Evolutionary conservation across 192 early-diverging fungal genomes (phyloP), one percentile per base, ranked within the genome.

Genomic region (Mortierella hygrophila): DNA sequence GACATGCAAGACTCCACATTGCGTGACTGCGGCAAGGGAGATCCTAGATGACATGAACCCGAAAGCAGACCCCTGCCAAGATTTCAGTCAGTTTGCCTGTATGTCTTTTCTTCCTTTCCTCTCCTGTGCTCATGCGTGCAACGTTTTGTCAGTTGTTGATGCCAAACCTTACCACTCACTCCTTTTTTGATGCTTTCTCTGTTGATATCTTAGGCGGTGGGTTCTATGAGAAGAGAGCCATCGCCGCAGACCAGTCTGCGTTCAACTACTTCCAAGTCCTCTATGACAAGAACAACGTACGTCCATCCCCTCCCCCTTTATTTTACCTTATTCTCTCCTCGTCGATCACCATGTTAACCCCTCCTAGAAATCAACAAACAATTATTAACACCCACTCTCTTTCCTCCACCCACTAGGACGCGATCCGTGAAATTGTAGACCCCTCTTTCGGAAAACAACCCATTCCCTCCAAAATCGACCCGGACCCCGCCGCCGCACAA

Each of bases 21-120:
- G 94, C 82, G 77, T 90, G 4, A 38, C 83, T 0, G 83, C 88
- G 6, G 91, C 93, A 10, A 78, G 77, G 16, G 41, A 76, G 6
- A 91, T 94, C 54, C 49, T 93, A 26, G 26, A 63, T 3, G 88
- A 88, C 32, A 85, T 94, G 44, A 89, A 94, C 76, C 29, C 78
- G 2, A 74, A 80, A 18, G 87, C 77, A 4, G 90, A 94, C 85
- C 93, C 94, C 8, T 94, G 94, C 57, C 74, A 88, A 20, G 93
- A 94, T 79, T 94, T 94, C 79, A 93, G 90, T 78, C 85, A 91
- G 70, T 94, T 85, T 81, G 82, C 87, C 52, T 92, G 93, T 93
- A 91, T 75, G 74, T 71, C 42, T n/a, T 63, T 6, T 52, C 75
- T 35, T 41, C 5, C 11, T 23, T 42, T 4, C 35, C 23, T 71